Evolutionary conservation across 2,329 filamentous ascomycete species (phyloP), one percentile per base, ranked within the genome.

Genomic region (Didymella pomorum): DNA sequence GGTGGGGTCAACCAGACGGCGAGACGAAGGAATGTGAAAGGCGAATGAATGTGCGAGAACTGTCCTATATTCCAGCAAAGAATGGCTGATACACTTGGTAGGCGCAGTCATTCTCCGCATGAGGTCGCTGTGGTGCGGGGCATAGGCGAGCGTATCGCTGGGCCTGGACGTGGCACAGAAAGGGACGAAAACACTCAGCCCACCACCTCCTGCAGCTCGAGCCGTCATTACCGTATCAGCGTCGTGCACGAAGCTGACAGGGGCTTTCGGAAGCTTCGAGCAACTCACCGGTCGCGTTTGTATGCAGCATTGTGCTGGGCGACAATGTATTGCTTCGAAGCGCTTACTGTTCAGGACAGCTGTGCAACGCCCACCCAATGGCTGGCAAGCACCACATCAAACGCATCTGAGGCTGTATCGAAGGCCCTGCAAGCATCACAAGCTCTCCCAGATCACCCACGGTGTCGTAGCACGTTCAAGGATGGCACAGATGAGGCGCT

Each of bases 121-220:
- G 31, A 35, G 43, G 26, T 47, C 43, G 26, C n/a, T 43, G 41
- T 52, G 41, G 51, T 52, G 51, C 37, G 57, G 52, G 57, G 57
- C 51, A 59, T 28, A 43, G 45, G 56, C 16, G 44, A 56, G 57
- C 52, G 52, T 56, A 52, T 60, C 52, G 57, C 47, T 41, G 9
- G 44, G 29, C 35, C 4, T 44, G 41, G 46, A 43, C 28, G 28
- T 53, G 37, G 57, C 41, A 55, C 52, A 55, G 35, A 48, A 47
- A 58, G 39, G 33, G 25, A 48, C 37, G 44, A 52, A 28, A 41
- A 53, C 49, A 53, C 56, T 45, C 56, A 53, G 56, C 56, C 56
- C 44, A 44, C 29, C 45, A 39, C 8, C 28, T 39, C 39, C 45
- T 58, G 56, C 56, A 58, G 29, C 39, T 28, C 21, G 42, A 33